Percentiles rank a stretch among this genome's conserved stretches.
Evolutionary conservation across 83 land plant species (phyloP).

Genomic region (Thuja plicata): DNA sequence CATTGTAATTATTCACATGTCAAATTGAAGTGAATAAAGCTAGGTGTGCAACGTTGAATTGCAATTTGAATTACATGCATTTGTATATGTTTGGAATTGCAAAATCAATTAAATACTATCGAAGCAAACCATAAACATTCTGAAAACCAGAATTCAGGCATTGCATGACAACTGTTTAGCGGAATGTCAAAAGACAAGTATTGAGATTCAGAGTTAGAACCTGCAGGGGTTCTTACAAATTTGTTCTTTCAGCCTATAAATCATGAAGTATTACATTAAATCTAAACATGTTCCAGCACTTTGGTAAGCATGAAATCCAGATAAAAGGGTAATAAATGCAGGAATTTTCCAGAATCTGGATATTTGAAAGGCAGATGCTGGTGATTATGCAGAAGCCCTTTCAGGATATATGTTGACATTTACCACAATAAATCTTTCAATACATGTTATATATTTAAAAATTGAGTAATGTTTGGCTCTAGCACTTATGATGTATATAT

Average conservation of each 20-base stretch:
- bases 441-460: background rate
- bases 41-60: too few relatives aligned
- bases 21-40: too few relatives aligned
- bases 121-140: too few relatives aligned
- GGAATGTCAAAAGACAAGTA: too few relatives aligned
- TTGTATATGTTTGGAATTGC: too few relatives aligned
- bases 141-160: too few relatives aligned
- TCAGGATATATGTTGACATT: background rate
- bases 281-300: slow-evolving; percentile 1
- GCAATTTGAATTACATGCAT: too few relatives aligned
- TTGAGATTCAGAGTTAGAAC: too few relatives aligned
- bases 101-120: too few relatives aligned
- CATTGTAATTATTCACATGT: too few relatives aligned
- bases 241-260: background rate
- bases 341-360: background rate
- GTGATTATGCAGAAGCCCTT: background rate
- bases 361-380: background rate
- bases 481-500: background rate
- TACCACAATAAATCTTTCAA: background rate
- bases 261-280: background rate
- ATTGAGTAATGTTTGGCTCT: background rate
- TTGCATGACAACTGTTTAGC: too few relatives aligned
- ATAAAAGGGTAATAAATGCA: background rate
- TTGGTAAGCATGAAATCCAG: background rate
- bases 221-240: too few relatives aligned